Conservation (phyloP, 441 rosid genomes). For the Croton setiger region DNA sequence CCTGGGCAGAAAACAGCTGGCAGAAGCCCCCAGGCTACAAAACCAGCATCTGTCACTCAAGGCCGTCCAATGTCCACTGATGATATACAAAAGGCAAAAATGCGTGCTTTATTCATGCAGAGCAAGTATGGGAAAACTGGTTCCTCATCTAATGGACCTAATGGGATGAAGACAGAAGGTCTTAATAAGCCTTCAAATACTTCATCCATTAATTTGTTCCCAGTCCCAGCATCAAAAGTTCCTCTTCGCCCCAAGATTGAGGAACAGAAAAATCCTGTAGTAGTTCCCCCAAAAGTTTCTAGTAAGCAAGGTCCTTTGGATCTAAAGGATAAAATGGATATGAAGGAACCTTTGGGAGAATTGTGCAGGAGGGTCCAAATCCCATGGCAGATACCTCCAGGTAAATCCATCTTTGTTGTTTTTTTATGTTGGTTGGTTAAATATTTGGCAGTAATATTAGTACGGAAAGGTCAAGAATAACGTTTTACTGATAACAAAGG, state of each 20-base stretch:
- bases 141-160: slow-evolving; percentile 42
- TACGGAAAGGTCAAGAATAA: slow-evolving; percentile 7
- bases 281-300: slow-evolving; percentile 29
- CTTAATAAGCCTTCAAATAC: slow-evolving; percentile 37
- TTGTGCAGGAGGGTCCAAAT: slow-evolving; percentile 52
- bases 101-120: slow-evolving; percentile 85
- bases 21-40: slow-evolving; percentile 60
- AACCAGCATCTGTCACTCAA: slow-evolving; percentile 50
- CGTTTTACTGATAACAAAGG: slow-evolving; percentile 9
- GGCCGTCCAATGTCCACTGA: slow-evolving; percentile 98
- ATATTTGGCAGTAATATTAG: slow-evolving; percentile 19
- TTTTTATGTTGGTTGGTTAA: slow-evolving; percentile 23
- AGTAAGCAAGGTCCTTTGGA: slow-evolving; percentile 34
- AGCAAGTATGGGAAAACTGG: slow-evolving; percentile 63
- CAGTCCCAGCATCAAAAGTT: slow-evolving; percentile 30
- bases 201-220: slow-evolving; percentile 32
- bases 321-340: slow-evolving; percentile 37
- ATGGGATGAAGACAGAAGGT: slow-evolving; percentile 42
- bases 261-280: slow-evolving; percentile 43
- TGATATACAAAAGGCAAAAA: slow-evolving; percentile 97
- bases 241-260: slow-evolving; percentile 35
- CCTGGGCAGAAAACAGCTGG: slow-evolving; percentile 84
- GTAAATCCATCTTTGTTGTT: slow-evolving; percentile 43
- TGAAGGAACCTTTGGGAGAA: slow-evolving; percentile 46
- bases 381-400: slow-evolving; percentile 80